A percentile compares a stretch with the other conserved stretches of the same genome.
Conservation (phyloP, 106 monocot species). For the Acorus gramineus region DNA sequence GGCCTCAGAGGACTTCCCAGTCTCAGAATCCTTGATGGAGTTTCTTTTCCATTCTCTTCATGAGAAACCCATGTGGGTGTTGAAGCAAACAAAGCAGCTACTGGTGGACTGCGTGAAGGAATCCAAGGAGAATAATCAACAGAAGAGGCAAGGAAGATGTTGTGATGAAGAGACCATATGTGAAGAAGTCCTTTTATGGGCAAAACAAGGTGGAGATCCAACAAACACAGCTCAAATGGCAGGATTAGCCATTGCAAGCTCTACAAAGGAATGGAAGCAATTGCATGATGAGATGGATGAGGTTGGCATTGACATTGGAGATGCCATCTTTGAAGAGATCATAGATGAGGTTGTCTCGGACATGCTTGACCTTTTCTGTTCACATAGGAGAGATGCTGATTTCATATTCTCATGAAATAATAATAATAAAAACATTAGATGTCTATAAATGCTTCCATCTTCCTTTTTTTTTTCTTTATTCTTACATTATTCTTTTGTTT, state of each 20-base stretch:
- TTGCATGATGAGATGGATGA: constrained; percentile 1
- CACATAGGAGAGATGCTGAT: no score
- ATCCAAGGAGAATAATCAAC: constrained; percentile 4
- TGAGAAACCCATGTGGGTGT: not conserved
- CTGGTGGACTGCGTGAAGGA: not conserved
- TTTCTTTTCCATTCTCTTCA: not conserved
- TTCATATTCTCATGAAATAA: no score
- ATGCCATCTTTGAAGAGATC: no score
- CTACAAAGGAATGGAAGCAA: not conserved
- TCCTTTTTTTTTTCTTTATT: no score
- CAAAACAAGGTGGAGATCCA: constrained; percentile 1
- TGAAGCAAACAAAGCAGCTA: no score
- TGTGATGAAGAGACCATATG: constrained; percentile 4
- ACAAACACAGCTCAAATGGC: constrained; percentile 3
- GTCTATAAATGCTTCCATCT: no score
- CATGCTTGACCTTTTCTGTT: no score
- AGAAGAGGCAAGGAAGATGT: not conserved
- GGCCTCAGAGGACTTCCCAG: not conserved
- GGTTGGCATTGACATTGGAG: not conserved
- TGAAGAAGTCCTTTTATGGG: constrained; percentile 2
- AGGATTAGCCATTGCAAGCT: constrained; percentile 2
- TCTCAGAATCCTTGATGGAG: not conserved
- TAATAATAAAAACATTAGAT: no score
- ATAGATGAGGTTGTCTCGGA: no score
- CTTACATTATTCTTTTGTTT: no score